Percentiles rank a stretch among this genome's conserved stretches.
Evolutionary conservation across 1,139 yeast species (phyloP).

Genomic region (Zygosaccharomyces pseudobailii): DNA sequence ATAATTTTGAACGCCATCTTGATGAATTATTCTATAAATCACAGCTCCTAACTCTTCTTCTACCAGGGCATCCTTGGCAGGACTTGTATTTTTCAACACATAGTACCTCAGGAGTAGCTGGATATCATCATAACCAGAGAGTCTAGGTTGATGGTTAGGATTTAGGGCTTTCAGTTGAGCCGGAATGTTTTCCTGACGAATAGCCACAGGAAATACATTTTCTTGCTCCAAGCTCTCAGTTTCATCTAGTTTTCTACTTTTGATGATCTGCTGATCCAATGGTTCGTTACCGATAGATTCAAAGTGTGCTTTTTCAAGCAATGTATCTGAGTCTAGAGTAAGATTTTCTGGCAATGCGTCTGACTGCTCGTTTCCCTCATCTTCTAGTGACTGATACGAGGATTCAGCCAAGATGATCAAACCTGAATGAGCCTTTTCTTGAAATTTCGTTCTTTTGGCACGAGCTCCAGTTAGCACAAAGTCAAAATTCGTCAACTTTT

Average conservation of each 20-base stretch:
- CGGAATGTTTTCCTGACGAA: conserved; percentile 62
- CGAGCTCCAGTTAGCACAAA: conserved; percentile 79
- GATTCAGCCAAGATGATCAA: conserved; percentile 72
- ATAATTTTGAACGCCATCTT: conserved; percentile 47
- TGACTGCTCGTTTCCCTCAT: conserved; percentile 22
- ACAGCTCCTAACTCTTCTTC: conserved; percentile 80
- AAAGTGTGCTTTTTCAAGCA: conserved; percentile 69
- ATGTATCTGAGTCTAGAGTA: conserved; percentile 67
- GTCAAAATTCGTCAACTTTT: conserved; percentile 53
- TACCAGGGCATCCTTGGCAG: conserved; percentile 62
- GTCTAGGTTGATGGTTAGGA: conserved; percentile 76
- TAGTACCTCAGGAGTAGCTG: conserved; percentile 67
- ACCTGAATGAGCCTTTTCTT: conserved; percentile 63
- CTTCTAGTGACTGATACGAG: conserved; percentile 27
- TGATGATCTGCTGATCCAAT: conserved; percentile 37
- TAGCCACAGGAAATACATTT: conserved; percentile 54
- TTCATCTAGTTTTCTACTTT: conserved; percentile 35
- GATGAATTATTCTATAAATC: conserved; percentile 63
- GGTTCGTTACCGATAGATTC: conserved; percentile 55
- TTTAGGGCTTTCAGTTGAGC: conserved; percentile 51
- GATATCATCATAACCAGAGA: conserved; percentile 65
- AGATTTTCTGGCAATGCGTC: conserved; percentile 48
- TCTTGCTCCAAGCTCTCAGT: conserved; percentile 32
- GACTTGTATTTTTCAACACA: conserved; percentile 64
- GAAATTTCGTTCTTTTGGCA: conserved; percentile 85